Conservation (phyloP, 305 asterid genomes). For the Solanum hybrid region DNA sequence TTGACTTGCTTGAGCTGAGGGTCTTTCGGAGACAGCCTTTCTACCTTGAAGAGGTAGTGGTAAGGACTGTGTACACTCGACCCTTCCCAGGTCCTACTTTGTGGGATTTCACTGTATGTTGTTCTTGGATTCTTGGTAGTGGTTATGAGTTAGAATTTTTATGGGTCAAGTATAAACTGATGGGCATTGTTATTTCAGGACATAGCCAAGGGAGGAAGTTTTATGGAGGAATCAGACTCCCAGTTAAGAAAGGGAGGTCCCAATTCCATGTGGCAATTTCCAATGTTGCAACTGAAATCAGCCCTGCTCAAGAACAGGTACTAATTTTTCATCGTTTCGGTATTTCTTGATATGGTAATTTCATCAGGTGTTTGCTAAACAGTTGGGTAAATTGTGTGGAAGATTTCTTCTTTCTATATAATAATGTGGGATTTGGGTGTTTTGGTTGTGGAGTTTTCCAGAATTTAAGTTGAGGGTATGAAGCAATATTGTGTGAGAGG, state of each 20-base stretch:
- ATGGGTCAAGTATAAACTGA: neutral
- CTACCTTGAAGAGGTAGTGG: neutral
- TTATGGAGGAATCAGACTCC: slow-evolving; percentile 41
- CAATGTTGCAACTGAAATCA: slow-evolving; percentile 57
- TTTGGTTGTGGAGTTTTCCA: neutral
- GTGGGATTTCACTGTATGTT: neutral
- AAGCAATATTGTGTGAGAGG: neutral
- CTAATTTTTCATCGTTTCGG: neutral
- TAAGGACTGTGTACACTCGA: neutral
- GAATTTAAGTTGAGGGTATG: neutral
- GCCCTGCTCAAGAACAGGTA: slow-evolving; percentile 63
- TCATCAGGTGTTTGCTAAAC: neutral
- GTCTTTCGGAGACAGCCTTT: neutral
- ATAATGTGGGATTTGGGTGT: neutral
- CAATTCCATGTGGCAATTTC: slow-evolving; percentile 48
- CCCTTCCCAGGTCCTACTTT: neutral
- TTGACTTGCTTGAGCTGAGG: neutral
- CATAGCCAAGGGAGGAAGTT: slow-evolving; percentile 41
- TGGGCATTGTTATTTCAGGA: slow-evolving; percentile 19
- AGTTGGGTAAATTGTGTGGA: neutral
- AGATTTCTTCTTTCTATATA: neutral
- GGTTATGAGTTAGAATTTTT: neutral
- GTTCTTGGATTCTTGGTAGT: neutral
- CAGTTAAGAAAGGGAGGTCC: slow-evolving; percentile 39
- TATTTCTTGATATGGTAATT: neutral